These are phyloP conservation scores for Aureobasidium sp. DNA, from an alignment of 2,329 filamentous ascomycete species.

Conservation along the genomic window DNA sequence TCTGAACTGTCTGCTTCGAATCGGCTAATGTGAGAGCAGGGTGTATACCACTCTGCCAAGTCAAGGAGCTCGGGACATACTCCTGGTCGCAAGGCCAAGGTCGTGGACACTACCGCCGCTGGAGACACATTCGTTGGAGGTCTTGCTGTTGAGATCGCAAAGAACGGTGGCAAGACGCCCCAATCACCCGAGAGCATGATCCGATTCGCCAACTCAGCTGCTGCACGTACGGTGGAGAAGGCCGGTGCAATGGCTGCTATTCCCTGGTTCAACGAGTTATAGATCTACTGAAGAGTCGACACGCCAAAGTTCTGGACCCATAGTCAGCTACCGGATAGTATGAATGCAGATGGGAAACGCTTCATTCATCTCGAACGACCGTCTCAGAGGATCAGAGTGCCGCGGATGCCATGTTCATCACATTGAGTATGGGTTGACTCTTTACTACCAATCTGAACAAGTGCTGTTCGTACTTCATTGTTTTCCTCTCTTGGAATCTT, in stretches of 20 bases:
- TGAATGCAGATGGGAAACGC: too few relatives aligned
- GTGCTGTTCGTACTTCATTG: too few relatives aligned
- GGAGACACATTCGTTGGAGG: constrained; percentile 91
- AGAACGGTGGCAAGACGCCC: constrained; percentile 35
- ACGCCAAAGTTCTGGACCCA: too few relatives aligned
- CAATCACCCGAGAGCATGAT: constrained; percentile 52
- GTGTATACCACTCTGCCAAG: constrained; percentile 26
- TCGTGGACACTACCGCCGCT: constrained; percentile 89
- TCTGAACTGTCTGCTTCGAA: too few relatives aligned
- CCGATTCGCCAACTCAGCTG: constrained; percentile 53
- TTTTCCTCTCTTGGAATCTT: too few relatives aligned
- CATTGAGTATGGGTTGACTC: too few relatives aligned
- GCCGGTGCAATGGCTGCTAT: constrained; percentile 60
- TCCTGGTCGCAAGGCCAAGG: constrained; percentile 60
- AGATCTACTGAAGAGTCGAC: too few relatives aligned
- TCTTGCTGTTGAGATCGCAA: constrained; percentile 69
- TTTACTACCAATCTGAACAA: too few relatives aligned
- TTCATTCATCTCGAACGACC: too few relatives aligned
- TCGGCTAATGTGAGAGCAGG: constrained; percentile 24
- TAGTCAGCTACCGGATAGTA: too few relatives aligned
- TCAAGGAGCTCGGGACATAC: constrained; percentile 23
- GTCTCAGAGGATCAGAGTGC: too few relatives aligned
- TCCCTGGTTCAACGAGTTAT: constrained; percentile 53
- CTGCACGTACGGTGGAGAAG: constrained; percentile 59
- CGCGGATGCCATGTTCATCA: too few relatives aligned